Evolutionary conservation across 768 basidiomycete species (phyloP).

Genomic region (Phaffia tasmanica): DNA sequence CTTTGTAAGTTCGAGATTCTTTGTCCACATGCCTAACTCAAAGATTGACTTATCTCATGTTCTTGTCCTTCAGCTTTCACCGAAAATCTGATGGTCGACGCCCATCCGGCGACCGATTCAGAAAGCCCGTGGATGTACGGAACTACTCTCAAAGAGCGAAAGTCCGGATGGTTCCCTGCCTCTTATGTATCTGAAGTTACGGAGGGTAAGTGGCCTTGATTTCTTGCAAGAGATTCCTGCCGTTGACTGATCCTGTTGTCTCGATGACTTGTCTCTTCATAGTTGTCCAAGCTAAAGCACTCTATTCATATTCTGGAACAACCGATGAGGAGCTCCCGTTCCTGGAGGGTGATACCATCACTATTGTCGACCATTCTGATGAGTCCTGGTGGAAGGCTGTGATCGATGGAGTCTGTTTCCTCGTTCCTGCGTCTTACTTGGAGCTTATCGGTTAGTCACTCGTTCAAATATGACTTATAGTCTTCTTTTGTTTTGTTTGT

Average conservation of each 20-base stretch:
- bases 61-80: constrained; percentile 50
- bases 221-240: not conserved
- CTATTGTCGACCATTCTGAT: constrained; percentile 71
- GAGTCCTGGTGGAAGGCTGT: constrained; percentile 96
- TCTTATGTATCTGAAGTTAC: constrained; percentile 68
- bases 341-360: constrained; percentile 62
- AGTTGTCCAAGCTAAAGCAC: constrained; percentile 59
- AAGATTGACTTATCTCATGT: not conserved
- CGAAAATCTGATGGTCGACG: constrained; percentile 63
- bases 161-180: constrained; percentile 78
- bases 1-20: constrained; percentile 51
- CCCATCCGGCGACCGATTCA: constrained; percentile 69
- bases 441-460: constrained; percentile 80
- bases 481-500: constrained; percentile 45
- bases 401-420: constrained; percentile 67
- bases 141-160: constrained; percentile 51
- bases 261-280: not conserved
- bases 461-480: constrained; percentile 18
- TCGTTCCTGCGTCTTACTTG: constrained; percentile 85
- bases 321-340: constrained; percentile 78
- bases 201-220: constrained; percentile 46
- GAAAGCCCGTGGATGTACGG: constrained; percentile 93
- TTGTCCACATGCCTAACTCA: not conserved
- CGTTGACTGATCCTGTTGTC: not conserved
- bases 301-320: constrained; percentile 62